Conservation (phyloP, 768 basidiomycete genomes). For the Mycena albidolilacea region DNA sequence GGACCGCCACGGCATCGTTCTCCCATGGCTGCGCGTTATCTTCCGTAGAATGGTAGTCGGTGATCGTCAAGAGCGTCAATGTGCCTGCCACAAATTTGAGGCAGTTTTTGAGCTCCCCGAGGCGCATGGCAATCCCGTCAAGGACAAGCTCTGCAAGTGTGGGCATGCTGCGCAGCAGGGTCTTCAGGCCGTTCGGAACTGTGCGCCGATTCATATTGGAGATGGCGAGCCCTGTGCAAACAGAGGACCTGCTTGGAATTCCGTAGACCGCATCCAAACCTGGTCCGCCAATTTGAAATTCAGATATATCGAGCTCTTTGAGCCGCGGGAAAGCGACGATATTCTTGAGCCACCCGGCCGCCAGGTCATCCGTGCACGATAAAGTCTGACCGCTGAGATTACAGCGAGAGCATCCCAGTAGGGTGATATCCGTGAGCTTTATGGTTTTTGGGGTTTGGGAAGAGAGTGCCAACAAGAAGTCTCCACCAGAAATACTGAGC, state of each 20-base stretch:
- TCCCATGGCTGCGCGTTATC: conserved; percentile 24
- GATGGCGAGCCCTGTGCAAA: conserved; percentile 32
- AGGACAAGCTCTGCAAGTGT: conserved; percentile 33
- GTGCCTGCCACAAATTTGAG: conserved; percentile 20
- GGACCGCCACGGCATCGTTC: conserved; percentile 24
- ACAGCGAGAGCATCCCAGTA: conserved; percentile 24
- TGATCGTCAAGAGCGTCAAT: conserved; percentile 32
- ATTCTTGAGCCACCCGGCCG: conserved; percentile 29
- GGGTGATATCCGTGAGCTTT: conserved; percentile 25
- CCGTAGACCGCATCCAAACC: conserved; percentile 11
- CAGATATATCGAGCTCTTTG: conserved; percentile 31
- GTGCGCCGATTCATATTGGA: conserved; percentile 13
- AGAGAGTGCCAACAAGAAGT: conserved; percentile 29
- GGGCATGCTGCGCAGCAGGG: conserved; percentile 33
- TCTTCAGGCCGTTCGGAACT: background rate
- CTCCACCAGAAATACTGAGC: conserved; percentile 22
- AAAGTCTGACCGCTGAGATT: background rate
- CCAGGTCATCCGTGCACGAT: conserved; percentile 10
- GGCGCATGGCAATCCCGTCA: conserved; percentile 24
- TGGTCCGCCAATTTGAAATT: conserved; percentile 7
- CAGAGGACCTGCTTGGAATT: conserved; percentile 18
- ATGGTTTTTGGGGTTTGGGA: conserved; percentile 17
- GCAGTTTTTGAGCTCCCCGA: conserved; percentile 23
- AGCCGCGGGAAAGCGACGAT: conserved; percentile 36
- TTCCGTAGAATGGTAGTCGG: conserved; percentile 24